These are phyloP conservation scores for Lasiodiplodia citricola DNA, from an alignment of 2,329 filamentous ascomycete genomes.

Conservation along the genomic window DNA sequence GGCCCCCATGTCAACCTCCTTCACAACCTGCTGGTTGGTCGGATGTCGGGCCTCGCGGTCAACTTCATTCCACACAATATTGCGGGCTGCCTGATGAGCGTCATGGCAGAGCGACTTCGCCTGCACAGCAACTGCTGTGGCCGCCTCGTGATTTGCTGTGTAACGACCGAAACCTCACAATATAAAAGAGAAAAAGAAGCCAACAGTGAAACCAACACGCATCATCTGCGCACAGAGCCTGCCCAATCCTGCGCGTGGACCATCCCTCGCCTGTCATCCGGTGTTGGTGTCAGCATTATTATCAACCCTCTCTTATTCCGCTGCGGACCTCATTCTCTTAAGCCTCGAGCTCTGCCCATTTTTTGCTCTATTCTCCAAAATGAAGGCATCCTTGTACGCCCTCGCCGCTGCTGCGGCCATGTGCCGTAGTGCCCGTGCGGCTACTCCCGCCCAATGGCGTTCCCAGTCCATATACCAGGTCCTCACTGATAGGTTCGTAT, in stretches of 20 bases:
- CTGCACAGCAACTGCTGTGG: not conserved
- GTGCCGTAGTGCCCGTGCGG: constrained; percentile 30
- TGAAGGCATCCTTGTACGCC: constrained; percentile 21
- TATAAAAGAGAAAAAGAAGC: constrained; percentile 13
- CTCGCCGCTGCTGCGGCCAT: constrained; percentile 17
- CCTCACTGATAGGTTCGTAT: constrained; percentile 44
- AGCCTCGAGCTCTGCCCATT: not conserved
- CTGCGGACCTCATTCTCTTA: not conserved
- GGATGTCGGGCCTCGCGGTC: constrained; percentile 6
- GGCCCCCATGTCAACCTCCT: not conserved
- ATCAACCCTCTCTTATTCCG: not conserved
- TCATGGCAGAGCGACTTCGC: not conserved
- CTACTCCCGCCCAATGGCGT: constrained; percentile 45
- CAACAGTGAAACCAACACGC: not conserved
- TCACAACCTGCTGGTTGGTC: constrained; percentile 14
- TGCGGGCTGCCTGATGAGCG: constrained; percentile 1
- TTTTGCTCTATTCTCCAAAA: not conserved
- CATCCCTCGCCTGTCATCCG: not conserved
- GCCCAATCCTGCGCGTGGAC: not conserved
- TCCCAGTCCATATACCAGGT: constrained; percentile 50
- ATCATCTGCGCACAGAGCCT: not conserved
- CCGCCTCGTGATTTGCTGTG: not conserved
- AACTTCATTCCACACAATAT: not conserved
- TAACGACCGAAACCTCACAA: not conserved
- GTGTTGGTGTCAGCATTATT: not conserved